Conservation (phyloP, 495 filamentous ascomycete genomes). For the Talaromyces thailandensis region DNA sequence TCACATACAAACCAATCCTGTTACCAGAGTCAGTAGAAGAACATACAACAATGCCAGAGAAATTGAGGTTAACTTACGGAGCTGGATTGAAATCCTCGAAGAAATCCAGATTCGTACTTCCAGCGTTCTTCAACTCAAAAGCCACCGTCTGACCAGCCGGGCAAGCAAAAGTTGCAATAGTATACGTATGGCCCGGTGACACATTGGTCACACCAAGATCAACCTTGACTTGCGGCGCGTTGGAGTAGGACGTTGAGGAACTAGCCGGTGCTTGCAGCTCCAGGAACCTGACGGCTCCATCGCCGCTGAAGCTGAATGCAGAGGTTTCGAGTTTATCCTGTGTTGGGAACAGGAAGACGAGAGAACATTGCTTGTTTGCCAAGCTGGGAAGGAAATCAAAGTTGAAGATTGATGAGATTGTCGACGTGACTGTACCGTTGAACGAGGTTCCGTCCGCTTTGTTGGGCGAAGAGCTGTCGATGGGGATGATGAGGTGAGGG, state of each 20-base stretch:
- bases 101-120: conserved; percentile 47
- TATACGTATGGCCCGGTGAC: conserved; percentile 46
- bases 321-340: conserved; percentile 43
- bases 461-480: conserved; percentile 47
- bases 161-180: conserved; percentile 47
- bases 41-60: neutral
- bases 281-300: conserved; percentile 44
- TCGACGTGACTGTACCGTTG: conserved; percentile 45
- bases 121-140: conserved; percentile 43
- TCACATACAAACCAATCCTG: neutral
- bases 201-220: conserved; percentile 40
- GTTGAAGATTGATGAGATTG: conserved; percentile 55
- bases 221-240: conserved; percentile 30
- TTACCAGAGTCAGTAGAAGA: neutral
- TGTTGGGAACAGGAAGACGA: conserved; percentile 58
- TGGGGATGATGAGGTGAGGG: conserved; percentile 59
- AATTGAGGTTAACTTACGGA: conserved; percentile 27
- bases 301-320: conserved; percentile 47
- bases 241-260: conserved; percentile 41
- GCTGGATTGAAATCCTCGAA: conserved; percentile 56
- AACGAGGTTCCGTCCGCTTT: conserved; percentile 42
- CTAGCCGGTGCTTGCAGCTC: conserved; percentile 29
- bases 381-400: conserved; percentile 52
- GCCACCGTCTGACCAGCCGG: conserved; percentile 39
- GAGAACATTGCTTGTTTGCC: conserved; percentile 49